A percentile compares a stretch with the other conserved stretches of the same genome.
phyloP scores from a whole-genome alignment of 805 yeast species.

The Candida nonsorbophila region DNA sequence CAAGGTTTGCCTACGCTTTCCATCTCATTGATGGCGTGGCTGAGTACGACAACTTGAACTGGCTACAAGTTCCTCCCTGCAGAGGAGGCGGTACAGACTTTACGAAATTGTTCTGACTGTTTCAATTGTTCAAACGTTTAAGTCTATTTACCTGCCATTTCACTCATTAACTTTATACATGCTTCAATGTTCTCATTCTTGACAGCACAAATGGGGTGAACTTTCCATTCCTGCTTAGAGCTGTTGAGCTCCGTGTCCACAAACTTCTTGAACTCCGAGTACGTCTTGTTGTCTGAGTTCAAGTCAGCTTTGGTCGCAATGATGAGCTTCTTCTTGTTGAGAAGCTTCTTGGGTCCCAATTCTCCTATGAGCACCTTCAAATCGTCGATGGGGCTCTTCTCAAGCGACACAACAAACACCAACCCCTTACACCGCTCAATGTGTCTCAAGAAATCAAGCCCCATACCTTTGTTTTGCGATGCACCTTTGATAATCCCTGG shows the following conservation, averaged over 20 bases:
- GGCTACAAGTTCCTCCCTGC: constrained; percentile 73
- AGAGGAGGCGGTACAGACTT: constrained; percentile 55
- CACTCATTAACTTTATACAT: constrained; percentile 69
- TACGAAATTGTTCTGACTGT: constrained; percentile 35
- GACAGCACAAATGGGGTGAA: constrained; percentile 81
- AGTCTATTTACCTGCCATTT: constrained; percentile 38
- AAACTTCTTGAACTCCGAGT: constrained; percentile 35
- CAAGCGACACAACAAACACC: constrained; percentile 81
- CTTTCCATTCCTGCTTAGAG: constrained; percentile 48
- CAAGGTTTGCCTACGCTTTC: constrained; percentile 75
- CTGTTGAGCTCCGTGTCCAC: constrained; percentile 18
- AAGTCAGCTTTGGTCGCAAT: constrained; percentile 95
- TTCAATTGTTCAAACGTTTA: not conserved
- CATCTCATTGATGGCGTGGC: constrained; percentile 69
- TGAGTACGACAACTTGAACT: constrained; percentile 58
- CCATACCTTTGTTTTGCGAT: constrained; percentile 81
- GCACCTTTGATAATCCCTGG: constrained; percentile 96
- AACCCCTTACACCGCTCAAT: constrained; percentile 88
- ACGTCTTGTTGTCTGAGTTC: constrained; percentile 48
- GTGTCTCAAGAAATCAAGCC: constrained; percentile 86
- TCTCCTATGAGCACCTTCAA: constrained; percentile 60
- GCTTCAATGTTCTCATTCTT: constrained; percentile 66
- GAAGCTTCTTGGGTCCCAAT: constrained; percentile 59
- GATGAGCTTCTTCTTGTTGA: constrained; percentile 60
- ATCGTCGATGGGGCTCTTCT: constrained; percentile 62